Evolutionary conservation across 371 early-diverging fungal genomes (phyloP), one percentile per base, ranked within the genome.

Genomic region (Saksenaea vasiformis): DNA sequence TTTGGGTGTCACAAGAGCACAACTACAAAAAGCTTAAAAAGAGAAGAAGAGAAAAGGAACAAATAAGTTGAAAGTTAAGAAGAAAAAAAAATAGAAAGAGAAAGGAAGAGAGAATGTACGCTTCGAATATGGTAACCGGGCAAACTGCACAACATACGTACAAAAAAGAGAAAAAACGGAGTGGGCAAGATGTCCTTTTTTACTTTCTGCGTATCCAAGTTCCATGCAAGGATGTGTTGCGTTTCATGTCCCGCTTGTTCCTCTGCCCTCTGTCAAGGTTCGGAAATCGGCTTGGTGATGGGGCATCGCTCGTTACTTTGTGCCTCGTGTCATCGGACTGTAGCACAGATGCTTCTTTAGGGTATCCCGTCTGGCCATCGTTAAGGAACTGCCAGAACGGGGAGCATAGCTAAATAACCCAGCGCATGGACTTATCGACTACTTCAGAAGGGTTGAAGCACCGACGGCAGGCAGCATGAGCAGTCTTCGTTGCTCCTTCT

Each of bases 11-110:
- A 47, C 51, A 47, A 47, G 22, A 47, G 51, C 51, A 47, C 47
- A 60, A 60, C 24, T 43, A 27, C 44, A 28, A 44, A 24, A 60
- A 43, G 39, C 44, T 41, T 44, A 47, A 59, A 28, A 59, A 59
- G 28, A 41, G 34, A 31, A 36, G 26, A 39, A 41, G 44, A 31
- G 59, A 34, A 22, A 47, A 47, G 51, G 51, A 22, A 10, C 51
- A 47, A 22, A 47, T 19, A 47, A 47, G 5, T 47, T 22, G 19
- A 22, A 47, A 47, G 51, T 22, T 5, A 47, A 47, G 22, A 22
- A 47, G 22, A 47, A 47, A 47, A 47, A 22, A 22, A 47, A 47
- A 47, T 8, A 15, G n/a, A 44, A 44, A 44, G 19, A 17, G 19
- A 44, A 22, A 47, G 22, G 22, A 47, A 47, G 22, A 47, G 22